Evolutionary conservation across 2,329 filamentous ascomycete genomes (phyloP).

Genomic region (Fusarium zealandicum): DNA sequence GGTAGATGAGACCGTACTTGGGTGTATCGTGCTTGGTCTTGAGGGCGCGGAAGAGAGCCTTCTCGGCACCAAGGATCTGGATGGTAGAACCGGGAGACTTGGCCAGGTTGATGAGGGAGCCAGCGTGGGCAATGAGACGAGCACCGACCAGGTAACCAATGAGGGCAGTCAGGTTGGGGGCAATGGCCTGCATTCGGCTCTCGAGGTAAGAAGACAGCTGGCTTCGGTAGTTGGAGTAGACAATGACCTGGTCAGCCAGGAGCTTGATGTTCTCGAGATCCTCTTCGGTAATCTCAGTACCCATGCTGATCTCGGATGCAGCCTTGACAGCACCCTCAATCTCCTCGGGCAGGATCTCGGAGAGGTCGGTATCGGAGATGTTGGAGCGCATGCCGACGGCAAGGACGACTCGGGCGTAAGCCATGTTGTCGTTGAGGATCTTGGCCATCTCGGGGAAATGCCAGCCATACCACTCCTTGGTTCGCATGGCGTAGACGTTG

Average conservation of each 20-base stretch:
- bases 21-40: constrained; percentile 99
- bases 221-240: constrained; percentile 87
- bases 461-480: constrained; percentile 99
- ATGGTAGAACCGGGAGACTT: constrained; percentile 96
- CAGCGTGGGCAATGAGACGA: constrained; percentile 91
- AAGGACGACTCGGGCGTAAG: constrained; percentile 88
- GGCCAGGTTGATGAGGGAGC: constrained; percentile 91
- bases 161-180: constrained; percentile 91
- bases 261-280: constrained; percentile 93
- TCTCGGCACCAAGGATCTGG: constrained; percentile 97
- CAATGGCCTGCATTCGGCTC: constrained; percentile 94
- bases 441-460: constrained; percentile 98
- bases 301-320: constrained; percentile 97
- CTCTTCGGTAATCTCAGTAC: constrained; percentile 92
- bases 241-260: constrained; percentile 91
- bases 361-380: constrained; percentile 77
- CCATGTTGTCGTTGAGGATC: constrained; percentile 96
- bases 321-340: constrained; percentile 91
- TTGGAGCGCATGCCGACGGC: constrained; percentile 89
- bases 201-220: constrained; percentile 90
- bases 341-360: constrained; percentile 93
- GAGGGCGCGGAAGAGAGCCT: constrained; percentile 95
- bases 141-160: constrained; percentile 94
- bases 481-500: constrained; percentile 98
- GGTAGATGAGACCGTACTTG: constrained; percentile 96